Conservation (phyloP, 176 grass and related monocot genomes). For the Musa schizocarpa region DNA sequence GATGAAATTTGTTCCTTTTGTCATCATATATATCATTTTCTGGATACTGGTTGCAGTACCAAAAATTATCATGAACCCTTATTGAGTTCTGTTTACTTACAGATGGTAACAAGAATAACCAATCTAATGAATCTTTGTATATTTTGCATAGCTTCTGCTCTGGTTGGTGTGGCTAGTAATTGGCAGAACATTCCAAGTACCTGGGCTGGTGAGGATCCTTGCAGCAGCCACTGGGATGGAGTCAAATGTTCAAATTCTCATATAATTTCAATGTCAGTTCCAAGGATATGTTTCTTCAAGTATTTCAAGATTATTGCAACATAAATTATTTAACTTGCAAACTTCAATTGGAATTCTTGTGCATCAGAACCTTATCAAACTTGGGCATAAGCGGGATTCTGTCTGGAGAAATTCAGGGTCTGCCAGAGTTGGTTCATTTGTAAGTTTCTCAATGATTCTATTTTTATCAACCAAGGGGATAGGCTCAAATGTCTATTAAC, state of each 20-base stretch:
- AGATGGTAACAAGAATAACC: not conserved
- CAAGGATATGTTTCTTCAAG: not conserved
- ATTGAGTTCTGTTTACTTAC: not conserved
- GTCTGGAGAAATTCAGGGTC: not conserved
- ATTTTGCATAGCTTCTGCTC: not conserved
- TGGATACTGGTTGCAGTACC: too few relatives aligned
- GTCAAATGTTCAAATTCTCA: conserved; percentile 3
- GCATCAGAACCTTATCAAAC: not conserved
- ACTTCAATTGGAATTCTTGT: not conserved
- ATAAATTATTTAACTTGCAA: not conserved
- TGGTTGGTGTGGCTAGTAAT: not conserved
- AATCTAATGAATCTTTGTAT: not conserved
- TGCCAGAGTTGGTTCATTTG: not conserved
- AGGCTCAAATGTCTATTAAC: not conserved
- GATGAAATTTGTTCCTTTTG: too few relatives aligned
- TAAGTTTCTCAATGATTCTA: not conserved
- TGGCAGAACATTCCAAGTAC: not conserved
- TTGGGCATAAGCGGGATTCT: not conserved
- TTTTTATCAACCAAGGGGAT: not conserved
- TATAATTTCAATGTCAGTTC: conserved; percentile 3
- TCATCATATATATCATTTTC: too few relatives aligned
- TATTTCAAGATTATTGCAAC: too few relatives aligned
- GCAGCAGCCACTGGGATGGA: not conserved
- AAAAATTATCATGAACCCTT: not conserved
- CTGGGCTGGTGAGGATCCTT: not conserved